Evolutionary conservation across 495 filamentous ascomycete genomes (phyloP).

Genomic region (Hyaloscypha finlandica): DNA sequence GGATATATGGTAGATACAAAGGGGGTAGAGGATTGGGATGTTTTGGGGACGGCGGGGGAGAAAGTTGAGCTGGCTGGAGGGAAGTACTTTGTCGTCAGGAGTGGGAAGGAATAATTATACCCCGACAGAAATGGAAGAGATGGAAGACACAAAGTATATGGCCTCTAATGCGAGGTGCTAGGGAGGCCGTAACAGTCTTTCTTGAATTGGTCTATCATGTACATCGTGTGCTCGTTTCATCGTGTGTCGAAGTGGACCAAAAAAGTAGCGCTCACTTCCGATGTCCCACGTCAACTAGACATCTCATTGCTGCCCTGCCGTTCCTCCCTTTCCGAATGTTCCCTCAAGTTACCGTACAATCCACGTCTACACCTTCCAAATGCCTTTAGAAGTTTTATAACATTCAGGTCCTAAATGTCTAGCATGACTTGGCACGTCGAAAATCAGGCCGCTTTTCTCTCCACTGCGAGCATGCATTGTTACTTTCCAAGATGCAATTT

Average conservation of each 20-base stretch:
- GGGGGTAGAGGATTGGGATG: constrained; percentile 64
- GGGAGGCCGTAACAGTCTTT: neutral
- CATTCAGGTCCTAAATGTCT: too few species aligned
- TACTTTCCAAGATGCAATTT: constrained; percentile 22
- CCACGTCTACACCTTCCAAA: too few species aligned
- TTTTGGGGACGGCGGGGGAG: constrained; percentile 63
- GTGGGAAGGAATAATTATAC: constrained; percentile 36
- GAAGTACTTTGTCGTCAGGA: constrained; percentile 80
- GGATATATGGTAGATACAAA: constrained; percentile 28
- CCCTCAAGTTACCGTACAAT: too few species aligned
- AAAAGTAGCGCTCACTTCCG: too few species aligned
- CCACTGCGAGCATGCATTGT: neutral
- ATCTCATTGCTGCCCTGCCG: too few species aligned
- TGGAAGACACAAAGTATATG: neutral
- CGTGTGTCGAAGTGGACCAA: neutral
- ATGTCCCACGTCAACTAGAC: too few species aligned
- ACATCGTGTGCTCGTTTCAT: constrained; percentile 16
- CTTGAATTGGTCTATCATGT: constrained; percentile 14
- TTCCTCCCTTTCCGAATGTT: too few species aligned
- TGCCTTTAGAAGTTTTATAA: too few species aligned
- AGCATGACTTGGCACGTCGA: too few species aligned
- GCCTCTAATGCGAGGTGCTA: neutral
- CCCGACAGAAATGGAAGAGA: neutral
- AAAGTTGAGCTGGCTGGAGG: constrained; percentile 51
- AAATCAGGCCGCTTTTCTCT: too few species aligned